These are phyloP conservation scores for Sclerotinia glacialis DNA, from an alignment of 2,329 filamentous ascomycete species.

Conservation along the genomic window DNA sequence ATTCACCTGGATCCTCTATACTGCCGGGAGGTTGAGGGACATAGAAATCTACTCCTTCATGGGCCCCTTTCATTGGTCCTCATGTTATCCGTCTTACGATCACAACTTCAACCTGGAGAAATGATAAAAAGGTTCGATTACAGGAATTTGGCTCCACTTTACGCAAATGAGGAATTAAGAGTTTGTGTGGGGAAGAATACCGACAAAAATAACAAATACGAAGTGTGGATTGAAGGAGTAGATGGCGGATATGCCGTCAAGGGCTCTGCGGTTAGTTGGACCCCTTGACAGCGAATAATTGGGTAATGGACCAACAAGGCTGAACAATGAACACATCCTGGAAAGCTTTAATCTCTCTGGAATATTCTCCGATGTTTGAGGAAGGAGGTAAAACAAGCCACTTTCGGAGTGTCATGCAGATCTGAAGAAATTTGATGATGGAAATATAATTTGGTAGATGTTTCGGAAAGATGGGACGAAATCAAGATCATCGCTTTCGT, in stretches of 20 bases:
- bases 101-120: constrained; percentile 44
- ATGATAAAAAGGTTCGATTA: constrained; percentile 65
- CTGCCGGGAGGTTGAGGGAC: constrained; percentile 67
- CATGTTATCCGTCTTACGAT: constrained; percentile 65
- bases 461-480: constrained; percentile 23
- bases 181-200: constrained; percentile 60
- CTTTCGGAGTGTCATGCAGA: constrained; percentile 17
- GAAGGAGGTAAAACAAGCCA: constrained; percentile 14
- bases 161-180: constrained; percentile 66
- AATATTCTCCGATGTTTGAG: constrained; percentile 22
- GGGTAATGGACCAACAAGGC: constrained; percentile 17
- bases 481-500: constrained; percentile 20
- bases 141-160: constrained; percentile 77
- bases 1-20: constrained; percentile 82
- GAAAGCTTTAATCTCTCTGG: constrained; percentile 18
- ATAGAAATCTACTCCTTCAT: constrained; percentile 75
- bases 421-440: constrained; percentile 9
- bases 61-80: constrained; percentile 78
- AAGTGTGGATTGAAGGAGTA: constrained; percentile 63
- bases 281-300: constrained; percentile 11
- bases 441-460: constrained; percentile 12
- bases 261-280: constrained; percentile 45
- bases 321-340: constrained; percentile 13
- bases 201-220: constrained; percentile 47
- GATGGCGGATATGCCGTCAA: constrained; percentile 63